phyloP scores from a whole-genome alignment of 345 rosid genomes.

The Aethionema arabicum region DNA sequence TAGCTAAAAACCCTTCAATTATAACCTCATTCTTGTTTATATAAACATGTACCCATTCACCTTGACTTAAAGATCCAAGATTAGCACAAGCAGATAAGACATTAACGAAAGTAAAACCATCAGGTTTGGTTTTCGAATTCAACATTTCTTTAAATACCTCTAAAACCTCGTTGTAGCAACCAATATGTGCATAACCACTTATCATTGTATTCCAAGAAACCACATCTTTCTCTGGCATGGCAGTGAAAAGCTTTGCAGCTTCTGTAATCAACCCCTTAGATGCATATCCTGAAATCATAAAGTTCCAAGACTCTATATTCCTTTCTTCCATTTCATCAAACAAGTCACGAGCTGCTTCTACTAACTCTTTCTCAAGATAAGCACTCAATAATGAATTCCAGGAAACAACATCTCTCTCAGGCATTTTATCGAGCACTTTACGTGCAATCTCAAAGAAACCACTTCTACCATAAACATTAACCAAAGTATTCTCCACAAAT shows the following conservation, averaged over 20 bases:
- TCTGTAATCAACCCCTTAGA: slow-evolving; percentile 40
- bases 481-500: slow-evolving; percentile 43
- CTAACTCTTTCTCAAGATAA: slow-evolving; percentile 40
- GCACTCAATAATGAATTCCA: slow-evolving; percentile 51
- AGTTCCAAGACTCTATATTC: slow-evolving; percentile 52
- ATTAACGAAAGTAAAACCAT: slow-evolving; percentile 44
- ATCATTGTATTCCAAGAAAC: slow-evolving; percentile 52
- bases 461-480: slow-evolving; percentile 38
- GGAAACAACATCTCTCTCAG: slow-evolving; percentile 44
- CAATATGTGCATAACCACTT: slow-evolving; percentile 37
- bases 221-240: slow-evolving; percentile 42
- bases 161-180: slow-evolving; percentile 40
- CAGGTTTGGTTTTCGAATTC: slow-evolving; percentile 35
- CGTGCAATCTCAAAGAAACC: slow-evolving; percentile 39
- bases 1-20: slow-evolving; percentile 43
- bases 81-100: slow-evolving; percentile 50
- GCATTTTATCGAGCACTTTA: slow-evolving; percentile 47
- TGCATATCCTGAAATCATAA: slow-evolving; percentile 49
- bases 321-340: slow-evolving; percentile 50
- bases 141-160: slow-evolving; percentile 47
- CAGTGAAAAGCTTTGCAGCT: slow-evolving; percentile 39
- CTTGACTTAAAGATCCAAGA: slow-evolving; percentile 47
- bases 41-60: slow-evolving; percentile 49
- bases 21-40: slow-evolving; percentile 41
- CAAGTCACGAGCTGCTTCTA: slow-evolving; percentile 39